These are phyloP conservation scores for Erythrophleum fordii DNA, from an alignment of 306 rosid species.

Conservation along the genomic window DNA sequence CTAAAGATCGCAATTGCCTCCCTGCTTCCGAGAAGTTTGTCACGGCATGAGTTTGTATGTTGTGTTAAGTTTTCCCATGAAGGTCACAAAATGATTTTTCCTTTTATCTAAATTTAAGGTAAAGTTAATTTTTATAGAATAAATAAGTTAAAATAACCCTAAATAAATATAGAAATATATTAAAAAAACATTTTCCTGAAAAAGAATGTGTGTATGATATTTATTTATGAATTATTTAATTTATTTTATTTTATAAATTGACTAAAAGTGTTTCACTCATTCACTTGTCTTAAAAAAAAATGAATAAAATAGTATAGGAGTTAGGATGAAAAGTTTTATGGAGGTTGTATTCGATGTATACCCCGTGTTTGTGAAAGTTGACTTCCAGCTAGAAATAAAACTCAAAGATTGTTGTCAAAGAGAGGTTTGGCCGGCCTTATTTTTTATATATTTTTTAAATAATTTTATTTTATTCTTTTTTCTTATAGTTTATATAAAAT, in stretches of 20 bases:
- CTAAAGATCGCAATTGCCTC: constrained; percentile 50
- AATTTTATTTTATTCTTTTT: too few relatives aligned
- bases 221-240: too few relatives aligned
- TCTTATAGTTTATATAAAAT: too few relatives aligned
- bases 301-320: background rate
- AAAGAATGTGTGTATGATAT: too few relatives aligned
- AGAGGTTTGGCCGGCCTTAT: background rate
- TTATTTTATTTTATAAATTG: background rate
- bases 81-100: background rate
- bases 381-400: background rate
- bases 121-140: too few relatives aligned
- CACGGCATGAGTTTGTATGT: background rate
- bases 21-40: constrained; percentile 59
- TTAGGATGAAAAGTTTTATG: background rate
- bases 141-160: background rate
- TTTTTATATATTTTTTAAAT: too few relatives aligned
- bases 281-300: too few relatives aligned
- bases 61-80: background rate
- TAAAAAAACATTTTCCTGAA: background rate
- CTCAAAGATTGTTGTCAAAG: background rate
- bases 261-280: background rate
- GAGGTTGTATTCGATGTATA: background rate
- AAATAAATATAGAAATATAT: background rate
- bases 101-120: background rate
- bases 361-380: background rate